These are phyloP conservation scores for Dactylella cylindrospora DNA, from an alignment of 2,329 filamentous ascomycete genomes.

Conservation along the genomic window DNA sequence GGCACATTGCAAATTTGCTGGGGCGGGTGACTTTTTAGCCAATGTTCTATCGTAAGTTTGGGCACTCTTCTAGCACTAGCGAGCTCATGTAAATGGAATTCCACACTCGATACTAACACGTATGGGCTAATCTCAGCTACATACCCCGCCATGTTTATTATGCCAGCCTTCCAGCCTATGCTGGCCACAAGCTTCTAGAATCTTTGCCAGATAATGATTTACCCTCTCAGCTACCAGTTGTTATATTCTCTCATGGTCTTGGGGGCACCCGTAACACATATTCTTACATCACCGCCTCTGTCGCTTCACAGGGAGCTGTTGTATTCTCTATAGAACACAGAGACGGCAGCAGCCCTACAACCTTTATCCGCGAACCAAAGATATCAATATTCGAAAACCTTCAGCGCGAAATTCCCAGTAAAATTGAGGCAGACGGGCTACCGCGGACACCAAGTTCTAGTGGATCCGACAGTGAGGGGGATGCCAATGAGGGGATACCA, in stretches of 20 bases:
- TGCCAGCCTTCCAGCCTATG: conserved; percentile 67
- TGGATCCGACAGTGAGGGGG: conserved; percentile 22
- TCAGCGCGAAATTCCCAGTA: background rate
- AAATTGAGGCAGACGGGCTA: conserved; percentile 9
- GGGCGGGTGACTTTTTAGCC: conserved; percentile 62
- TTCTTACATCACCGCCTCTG: conserved; percentile 72
- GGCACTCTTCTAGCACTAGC: no score
- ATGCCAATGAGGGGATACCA: background rate
- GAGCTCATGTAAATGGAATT: no score
- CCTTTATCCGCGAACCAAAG: conserved; percentile 61
- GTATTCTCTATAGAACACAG: conserved; percentile 81
- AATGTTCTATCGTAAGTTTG: conserved; percentile 55
- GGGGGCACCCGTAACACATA: conserved; percentile 81
- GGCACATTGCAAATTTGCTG: conserved; percentile 75
- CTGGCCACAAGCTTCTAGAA: conserved; percentile 62
- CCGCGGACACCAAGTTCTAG: conserved; percentile 31
- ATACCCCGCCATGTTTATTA: conserved; percentile 73
- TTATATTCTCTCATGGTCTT: conserved; percentile 75
- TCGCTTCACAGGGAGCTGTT: conserved; percentile 78
- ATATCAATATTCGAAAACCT: conserved; percentile 52
- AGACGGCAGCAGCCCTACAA: conserved; percentile 74
- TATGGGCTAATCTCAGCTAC: conserved; percentile 55
- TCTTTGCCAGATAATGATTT: conserved; percentile 55
- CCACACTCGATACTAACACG: no score
- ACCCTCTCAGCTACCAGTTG: conserved; percentile 67